Conservation (phyloP, 2,329 filamentous ascomycete genomes). For the Diaporthe sp. region DNA sequence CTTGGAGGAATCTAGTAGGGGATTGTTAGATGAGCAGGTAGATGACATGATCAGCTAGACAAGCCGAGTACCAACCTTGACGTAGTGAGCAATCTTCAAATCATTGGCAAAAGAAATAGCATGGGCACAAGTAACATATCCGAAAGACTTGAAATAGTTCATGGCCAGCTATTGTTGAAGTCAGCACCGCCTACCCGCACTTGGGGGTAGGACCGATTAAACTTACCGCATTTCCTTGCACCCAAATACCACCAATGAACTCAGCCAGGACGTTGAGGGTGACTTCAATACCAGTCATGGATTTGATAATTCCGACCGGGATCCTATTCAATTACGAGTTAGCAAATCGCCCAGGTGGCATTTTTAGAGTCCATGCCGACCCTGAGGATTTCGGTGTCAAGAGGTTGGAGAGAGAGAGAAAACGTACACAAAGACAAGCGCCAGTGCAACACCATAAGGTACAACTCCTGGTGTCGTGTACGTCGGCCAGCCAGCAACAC, state of each 20-base stretch:
- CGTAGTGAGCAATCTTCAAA: constrained; percentile 58
- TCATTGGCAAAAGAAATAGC: constrained; percentile 63
- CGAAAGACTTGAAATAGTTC: constrained; percentile 60
- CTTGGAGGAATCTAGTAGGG: constrained; percentile 65
- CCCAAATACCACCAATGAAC: constrained; percentile 60
- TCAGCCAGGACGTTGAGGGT: constrained; percentile 58
- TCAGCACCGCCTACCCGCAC: neutral
- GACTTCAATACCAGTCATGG: constrained; percentile 59
- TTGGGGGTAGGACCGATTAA: neutral
- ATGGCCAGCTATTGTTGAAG: constrained; percentile 52
- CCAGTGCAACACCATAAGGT: constrained; percentile 58
- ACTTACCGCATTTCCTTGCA: constrained; percentile 55
- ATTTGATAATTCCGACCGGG: constrained; percentile 59
- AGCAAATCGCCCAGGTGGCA: neutral
- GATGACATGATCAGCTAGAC: neutral
- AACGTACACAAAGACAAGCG: constrained; percentile 54
- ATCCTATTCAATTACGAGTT: constrained; percentile 42
- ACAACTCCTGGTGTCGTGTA: constrained; percentile 54
- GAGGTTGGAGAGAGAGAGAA: too few species aligned
- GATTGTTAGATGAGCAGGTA: neutral
- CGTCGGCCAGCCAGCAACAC: constrained; percentile 49
- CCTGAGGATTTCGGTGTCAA: too few species aligned
- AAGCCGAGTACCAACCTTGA: constrained; percentile 54
- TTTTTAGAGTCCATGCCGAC: neutral
- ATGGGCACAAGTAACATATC: constrained; percentile 57